phyloP scores from a whole-genome alignment of 2,329 filamentous ascomycete genomes.

The Phoma sp. region DNA sequence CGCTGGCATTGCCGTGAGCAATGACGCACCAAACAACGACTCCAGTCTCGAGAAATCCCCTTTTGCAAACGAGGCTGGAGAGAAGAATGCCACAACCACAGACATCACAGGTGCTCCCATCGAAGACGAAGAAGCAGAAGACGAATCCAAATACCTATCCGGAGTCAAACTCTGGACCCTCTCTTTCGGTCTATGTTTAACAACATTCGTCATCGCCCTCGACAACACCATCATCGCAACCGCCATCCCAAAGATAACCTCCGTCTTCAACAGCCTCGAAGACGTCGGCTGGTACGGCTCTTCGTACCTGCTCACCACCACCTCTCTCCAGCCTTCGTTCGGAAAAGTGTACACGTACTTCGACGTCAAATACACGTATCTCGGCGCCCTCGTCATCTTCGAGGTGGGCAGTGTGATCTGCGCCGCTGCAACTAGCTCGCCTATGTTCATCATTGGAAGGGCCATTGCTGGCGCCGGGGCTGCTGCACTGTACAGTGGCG shows the following conservation, averaged over 20 bases:
- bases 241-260: constrained; percentile 52
- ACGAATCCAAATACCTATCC: constrained; percentile 45
- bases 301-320: constrained; percentile 55
- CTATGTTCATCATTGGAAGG: constrained; percentile 62
- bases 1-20: not conserved
- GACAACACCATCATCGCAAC: constrained; percentile 51
- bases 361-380: constrained; percentile 59
- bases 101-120: constrained; percentile 4
- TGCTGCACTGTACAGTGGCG: constrained; percentile 60
- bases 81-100: not conserved
- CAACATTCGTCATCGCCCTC: constrained; percentile 47
- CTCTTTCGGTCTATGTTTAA: constrained; percentile 43
- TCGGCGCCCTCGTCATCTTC: constrained; percentile 56
- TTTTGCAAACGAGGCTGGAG: constrained; percentile 1
- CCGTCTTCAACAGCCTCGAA: constrained; percentile 49
- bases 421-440: constrained; percentile 55
- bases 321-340: constrained; percentile 53
- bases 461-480: constrained; percentile 61
- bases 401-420: constrained; percentile 63
- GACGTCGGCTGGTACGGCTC: constrained; percentile 54
- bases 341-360: constrained; percentile 68
- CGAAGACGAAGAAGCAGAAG: constrained; percentile 35
- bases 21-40: not conserved
- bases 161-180: constrained; percentile 45
- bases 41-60: not conserved